These are phyloP conservation scores for Solanum chacoense DNA, from an alignment of 305 asterid species.

Conservation along the genomic window DNA sequence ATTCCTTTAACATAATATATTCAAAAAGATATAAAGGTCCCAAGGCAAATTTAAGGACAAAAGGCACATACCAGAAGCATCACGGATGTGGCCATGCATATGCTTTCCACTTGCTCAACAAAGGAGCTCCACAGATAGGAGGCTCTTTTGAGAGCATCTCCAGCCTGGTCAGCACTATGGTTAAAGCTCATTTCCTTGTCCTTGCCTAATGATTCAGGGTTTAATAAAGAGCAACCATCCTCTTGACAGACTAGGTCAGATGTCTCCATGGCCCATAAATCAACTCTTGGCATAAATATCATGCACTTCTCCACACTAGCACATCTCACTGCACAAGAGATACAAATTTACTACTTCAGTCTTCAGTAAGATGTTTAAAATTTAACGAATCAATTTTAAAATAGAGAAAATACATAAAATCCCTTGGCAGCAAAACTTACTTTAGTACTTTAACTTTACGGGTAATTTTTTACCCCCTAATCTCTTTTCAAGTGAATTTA, in stretches of 20 bases:
- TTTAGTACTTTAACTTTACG: too few relatives aligned
- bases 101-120: constrained; percentile 76
- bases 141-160: constrained; percentile 30
- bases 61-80: constrained; percentile 66
- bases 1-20: not conserved
- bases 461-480: too few relatives aligned
- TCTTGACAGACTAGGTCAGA: constrained; percentile 27
- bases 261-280: constrained; percentile 84
- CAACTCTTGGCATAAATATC: constrained; percentile 86
- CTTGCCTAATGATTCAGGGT: constrained; percentile 13
- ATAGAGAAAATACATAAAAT: too few relatives aligned
- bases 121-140: constrained; percentile 86
- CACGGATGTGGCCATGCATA: constrained; percentile 57
- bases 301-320: constrained; percentile 48
- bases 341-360: not conserved
- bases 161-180: constrained; percentile 8
- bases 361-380: not conserved
- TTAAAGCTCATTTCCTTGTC: not conserved
- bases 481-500: too few relatives aligned
- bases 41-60: constrained; percentile 8
- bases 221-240: constrained; percentile 16
- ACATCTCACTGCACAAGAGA: constrained; percentile 59
- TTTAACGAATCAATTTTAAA: not conserved
- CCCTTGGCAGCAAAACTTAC: too few relatives aligned
- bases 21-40: not conserved